A percentile compares a stretch with the other conserved stretches of the same genome.
These are phyloP conservation scores for Microbotryum silenes-acaulis DNA, from an alignment of 1,284 basidiomycete genomes.

Conservation along the genomic window DNA sequence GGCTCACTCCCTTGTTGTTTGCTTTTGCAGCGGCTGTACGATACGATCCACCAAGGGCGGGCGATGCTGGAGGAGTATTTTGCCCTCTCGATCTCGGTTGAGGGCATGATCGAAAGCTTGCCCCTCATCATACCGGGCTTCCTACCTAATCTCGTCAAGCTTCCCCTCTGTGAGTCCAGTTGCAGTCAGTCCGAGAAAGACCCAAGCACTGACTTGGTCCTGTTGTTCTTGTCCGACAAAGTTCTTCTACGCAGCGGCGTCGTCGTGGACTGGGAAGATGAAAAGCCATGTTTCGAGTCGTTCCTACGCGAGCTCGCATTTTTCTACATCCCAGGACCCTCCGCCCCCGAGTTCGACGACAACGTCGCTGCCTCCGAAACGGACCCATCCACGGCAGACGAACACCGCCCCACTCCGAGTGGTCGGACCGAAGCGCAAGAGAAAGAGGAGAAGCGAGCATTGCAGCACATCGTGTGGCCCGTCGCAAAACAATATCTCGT, in stretches of 20 bases:
- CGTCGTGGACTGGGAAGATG: conserved; percentile 79
- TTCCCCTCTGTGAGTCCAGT: conserved; percentile 59
- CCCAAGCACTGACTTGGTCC: conserved; percentile 44
- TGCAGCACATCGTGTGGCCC: conserved; percentile 80
- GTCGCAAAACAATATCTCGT: conserved; percentile 64
- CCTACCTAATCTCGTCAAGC: conserved; percentile 72
- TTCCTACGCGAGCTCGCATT: conserved; percentile 83
- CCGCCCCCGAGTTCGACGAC: conserved; percentile 19
- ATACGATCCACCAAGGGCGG: conserved; percentile 47
- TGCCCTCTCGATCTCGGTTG: conserved; percentile 58
- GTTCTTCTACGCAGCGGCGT: conserved; percentile 38
- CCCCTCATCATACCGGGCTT: conserved; percentile 78
- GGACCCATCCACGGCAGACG: conserved; percentile 6
- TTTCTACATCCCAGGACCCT: conserved; percentile 69
- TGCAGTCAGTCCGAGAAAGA: conserved; percentile 56
- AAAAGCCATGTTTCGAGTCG: conserved; percentile 73
- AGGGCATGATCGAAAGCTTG: conserved; percentile 62
- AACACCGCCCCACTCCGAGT: conserved; percentile 7
- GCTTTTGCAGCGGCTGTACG: conserved; percentile 16
- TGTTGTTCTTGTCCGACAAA: conserved; percentile 3
- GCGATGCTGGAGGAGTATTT: conserved; percentile 95
- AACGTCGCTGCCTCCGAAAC: conserved; percentile 11
- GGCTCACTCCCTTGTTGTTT: conserved; percentile 41
- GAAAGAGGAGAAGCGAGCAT: conserved; percentile 59
- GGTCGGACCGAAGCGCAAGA: conserved; percentile 11